phyloP scores from a whole-genome alignment of 805 yeast genomes.

The Clavispora asparagi region DNA sequence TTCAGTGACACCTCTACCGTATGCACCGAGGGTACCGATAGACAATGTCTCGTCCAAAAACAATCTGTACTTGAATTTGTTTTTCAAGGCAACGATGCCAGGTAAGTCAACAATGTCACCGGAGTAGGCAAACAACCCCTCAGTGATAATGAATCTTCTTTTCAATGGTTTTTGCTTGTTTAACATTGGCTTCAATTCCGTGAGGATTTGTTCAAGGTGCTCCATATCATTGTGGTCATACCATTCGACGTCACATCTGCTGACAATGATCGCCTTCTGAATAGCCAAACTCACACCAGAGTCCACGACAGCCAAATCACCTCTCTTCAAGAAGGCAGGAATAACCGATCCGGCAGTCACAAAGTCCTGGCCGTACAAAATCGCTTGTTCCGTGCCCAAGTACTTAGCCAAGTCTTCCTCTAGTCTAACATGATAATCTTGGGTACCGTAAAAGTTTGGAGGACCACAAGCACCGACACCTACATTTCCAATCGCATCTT shows the following conservation, averaged over 20 bases:
- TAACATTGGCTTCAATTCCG: conserved; percentile 54
- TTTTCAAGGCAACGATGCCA: conserved; percentile 65
- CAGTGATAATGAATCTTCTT: conserved; percentile 87
- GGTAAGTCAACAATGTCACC: conserved; percentile 78
- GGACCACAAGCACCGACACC: conserved; percentile 99
- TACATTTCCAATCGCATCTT: conserved; percentile 52
- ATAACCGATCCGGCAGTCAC: conserved; percentile 81
- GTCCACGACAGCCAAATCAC: conserved; percentile 88
- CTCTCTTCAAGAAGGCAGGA: conserved; percentile 92
- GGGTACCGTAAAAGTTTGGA: conserved; percentile 94
- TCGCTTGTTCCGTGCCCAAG: conserved; percentile 72
- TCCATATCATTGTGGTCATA: conserved; percentile 84
- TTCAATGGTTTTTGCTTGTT: conserved; percentile 70
- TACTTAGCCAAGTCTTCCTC: conserved; percentile 72
- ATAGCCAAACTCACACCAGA: conserved; percentile 66
- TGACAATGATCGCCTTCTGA: conserved; percentile 82
- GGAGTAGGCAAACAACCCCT: conserved; percentile 75
- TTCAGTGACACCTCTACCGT: conserved; percentile 86
- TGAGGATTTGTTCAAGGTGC: conserved; percentile 66
- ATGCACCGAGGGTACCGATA: conserved; percentile 76
- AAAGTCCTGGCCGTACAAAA: conserved; percentile 90
- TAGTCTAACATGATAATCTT: conserved; percentile 78
- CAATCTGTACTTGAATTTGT: conserved; percentile 77
- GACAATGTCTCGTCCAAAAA: conserved; percentile 86
- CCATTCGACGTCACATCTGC: conserved; percentile 83